Evolutionary conservation across 2,329 filamentous ascomycete genomes (phyloP), one percentile per base, ranked within the genome.

Genomic region (Fusarium compactum): DNA sequence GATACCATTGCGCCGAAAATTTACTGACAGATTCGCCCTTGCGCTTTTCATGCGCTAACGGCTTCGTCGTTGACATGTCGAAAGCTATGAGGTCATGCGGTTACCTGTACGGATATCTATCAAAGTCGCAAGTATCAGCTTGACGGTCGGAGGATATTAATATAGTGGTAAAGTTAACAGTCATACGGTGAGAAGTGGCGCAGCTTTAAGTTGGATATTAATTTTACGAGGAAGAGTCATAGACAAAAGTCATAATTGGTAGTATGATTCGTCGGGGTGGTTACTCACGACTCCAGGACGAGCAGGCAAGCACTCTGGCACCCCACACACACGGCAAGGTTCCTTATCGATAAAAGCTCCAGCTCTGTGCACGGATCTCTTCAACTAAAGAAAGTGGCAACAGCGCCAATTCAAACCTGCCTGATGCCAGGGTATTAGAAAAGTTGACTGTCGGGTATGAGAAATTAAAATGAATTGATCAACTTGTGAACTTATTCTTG

Each of bases 1-100:
- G 5, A 9, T 16, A 16, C 14, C 30, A 25, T 16, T 12, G 7
- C 15, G 32, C 18, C 34, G 18, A 38, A 16, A 7, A 38, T 25
- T 41, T 30, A 64, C 87, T 65, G 87, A 95, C 93, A 66, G 92
- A 89, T 83, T 98, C 95, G 73, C 94, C 94, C 82, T 93, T 94
- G 73, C 93, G 91, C 80, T 92, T 89, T 81, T 97, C 95, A 76
- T 93, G 90, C 43, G 89, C 86, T 62, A 90, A 87, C 77, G 90
- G 87, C 79, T 91, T 92, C 62, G 81, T 79, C 73, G 81, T 79
- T 73, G 87, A 81, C 88, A 90, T 91, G 66, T 52, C 82, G 72
- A 74, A 68, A 51, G n/a, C 18, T 53, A 63, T 72, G 69, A 71
- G 66, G 68, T 60, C 52, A 72, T 72, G 72, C 66, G 61, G 57